Conservation (phyloP, 768 basidiomycete species). For the Phanerochaete sordida region DNA sequence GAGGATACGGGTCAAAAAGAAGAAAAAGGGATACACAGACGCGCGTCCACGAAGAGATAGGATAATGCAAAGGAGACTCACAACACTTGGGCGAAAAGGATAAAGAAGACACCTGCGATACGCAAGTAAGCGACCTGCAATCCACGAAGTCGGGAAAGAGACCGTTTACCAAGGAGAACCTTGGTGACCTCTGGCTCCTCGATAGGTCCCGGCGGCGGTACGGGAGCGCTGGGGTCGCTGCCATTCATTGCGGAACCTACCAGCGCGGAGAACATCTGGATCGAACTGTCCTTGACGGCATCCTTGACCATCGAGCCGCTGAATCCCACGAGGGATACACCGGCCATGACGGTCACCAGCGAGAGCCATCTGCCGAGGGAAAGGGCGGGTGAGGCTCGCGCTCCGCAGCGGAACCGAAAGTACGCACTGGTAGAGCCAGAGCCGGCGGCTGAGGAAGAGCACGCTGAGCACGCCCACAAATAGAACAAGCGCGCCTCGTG, state of each 20-base stretch:
- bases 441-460: constrained; percentile 79
- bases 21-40: neutral
- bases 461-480: constrained; percentile 93
- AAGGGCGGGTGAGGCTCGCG: constrained; percentile 3
- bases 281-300: constrained; percentile 45
- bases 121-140: neutral
- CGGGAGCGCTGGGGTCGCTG: constrained; percentile 19
- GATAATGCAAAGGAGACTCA: constrained; percentile 36
- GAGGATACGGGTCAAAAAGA: constrained; percentile 1
- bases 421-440: constrained; percentile 81
- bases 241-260: constrained; percentile 5
- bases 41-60: neutral
- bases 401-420: constrained; percentile 7
- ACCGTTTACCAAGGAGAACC: constrained; percentile 76
- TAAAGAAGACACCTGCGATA: constrained; percentile 77
- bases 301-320: constrained; percentile 88
- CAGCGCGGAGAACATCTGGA: constrained; percentile 28
- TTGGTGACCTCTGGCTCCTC: constrained; percentile 63
- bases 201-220: constrained; percentile 39
- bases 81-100: constrained; percentile 95
- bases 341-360: constrained; percentile 82
- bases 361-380: constrained; percentile 71
- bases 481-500: constrained; percentile 85
- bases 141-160: no score
- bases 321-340: constrained; percentile 81